These are phyloP conservation scores for Globisporangium ultimum DNA, from an alignment of 352 stramenopile genomes.

Conservation along the genomic window DNA sequence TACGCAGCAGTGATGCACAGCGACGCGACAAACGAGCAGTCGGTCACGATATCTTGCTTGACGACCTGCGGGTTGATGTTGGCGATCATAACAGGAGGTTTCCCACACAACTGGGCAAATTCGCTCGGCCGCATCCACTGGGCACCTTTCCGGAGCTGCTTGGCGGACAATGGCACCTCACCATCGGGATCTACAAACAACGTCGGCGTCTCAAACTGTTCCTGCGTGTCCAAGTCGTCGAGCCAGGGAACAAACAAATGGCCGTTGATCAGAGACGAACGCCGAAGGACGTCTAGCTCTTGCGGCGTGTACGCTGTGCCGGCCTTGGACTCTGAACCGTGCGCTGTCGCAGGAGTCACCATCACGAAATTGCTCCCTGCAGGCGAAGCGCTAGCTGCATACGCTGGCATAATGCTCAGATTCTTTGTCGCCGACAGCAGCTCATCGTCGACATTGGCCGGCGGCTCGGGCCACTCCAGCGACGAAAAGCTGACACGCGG, in stretches of 20 bases:
- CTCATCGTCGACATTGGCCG: slow-evolving; percentile 6
- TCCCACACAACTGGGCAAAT: slow-evolving; percentile 42
- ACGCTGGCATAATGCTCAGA: slow-evolving; percentile 6
- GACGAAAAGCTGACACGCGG: slow-evolving; percentile 16
- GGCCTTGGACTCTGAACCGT: slow-evolving; percentile 7
- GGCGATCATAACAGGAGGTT: slow-evolving; percentile 65
- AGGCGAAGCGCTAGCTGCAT: not conserved
- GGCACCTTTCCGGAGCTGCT: slow-evolving; percentile 59
- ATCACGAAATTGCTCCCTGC: not conserved
- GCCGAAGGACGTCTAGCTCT: slow-evolving; percentile 75
- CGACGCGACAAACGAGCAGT: slow-evolving; percentile 93
- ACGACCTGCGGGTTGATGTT: slow-evolving; percentile 71
- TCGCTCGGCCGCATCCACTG: slow-evolving; percentile 69
- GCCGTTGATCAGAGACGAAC: slow-evolving; percentile 82
- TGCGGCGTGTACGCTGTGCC: slow-evolving; percentile 43
- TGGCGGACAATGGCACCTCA: slow-evolving; percentile 56
- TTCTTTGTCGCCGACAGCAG: slow-evolving; percentile 4
- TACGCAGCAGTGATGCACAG: slow-evolving; percentile 91
- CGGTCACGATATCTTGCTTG: slow-evolving; percentile 89
- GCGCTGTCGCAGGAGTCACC: not conserved
- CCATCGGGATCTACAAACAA: slow-evolving; percentile 74
- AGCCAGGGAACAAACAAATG: slow-evolving; percentile 84
- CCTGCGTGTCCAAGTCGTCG: slow-evolving; percentile 53
- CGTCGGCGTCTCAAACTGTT: slow-evolving; percentile 46
- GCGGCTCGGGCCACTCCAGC: slow-evolving; percentile 43